Percentiles rank a stretch among this genome's conserved stretches.
Conservation (phyloP, 169 alveolate genomes). For the Plasmodium blacklocki region DNA sequence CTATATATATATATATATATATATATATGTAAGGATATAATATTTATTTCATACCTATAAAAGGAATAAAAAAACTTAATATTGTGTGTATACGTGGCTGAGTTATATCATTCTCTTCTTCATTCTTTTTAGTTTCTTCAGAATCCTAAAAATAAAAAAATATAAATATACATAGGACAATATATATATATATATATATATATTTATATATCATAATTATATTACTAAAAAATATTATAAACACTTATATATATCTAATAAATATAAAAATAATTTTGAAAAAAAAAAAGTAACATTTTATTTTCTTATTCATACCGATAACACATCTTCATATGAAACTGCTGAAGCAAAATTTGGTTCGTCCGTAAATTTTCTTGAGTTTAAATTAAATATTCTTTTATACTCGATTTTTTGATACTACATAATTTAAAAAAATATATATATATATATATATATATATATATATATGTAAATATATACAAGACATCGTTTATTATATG, state of each 20-base stretch:
- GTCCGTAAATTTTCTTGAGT: conserved; percentile 27
- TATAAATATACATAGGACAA: not conserved
- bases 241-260: too few species aligned
- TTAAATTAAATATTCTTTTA: conserved; percentile 74
- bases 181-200: too few species aligned
- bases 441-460: not conserved
- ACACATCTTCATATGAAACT: conserved; percentile 25
- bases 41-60: conserved; percentile 53
- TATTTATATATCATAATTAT: too few species aligned
- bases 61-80: conserved; percentile 55
- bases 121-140: conserved; percentile 12
- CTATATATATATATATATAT: not conserved
- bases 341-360: conserved; percentile 68
- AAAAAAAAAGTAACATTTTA: conserved; percentile 5
- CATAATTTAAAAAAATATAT: conserved; percentile 1
- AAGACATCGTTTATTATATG: not conserved
- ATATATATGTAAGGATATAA: not conserved
- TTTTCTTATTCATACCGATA: conserved; percentile 12
- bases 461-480: not conserved
- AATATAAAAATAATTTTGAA: not conserved
- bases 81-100: conserved; percentile 30
- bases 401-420: conserved; percentile 74
- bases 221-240: too few species aligned
- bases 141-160: conserved; percentile 18
- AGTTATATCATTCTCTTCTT: conserved; percentile 11